Conservation (phyloP, 345 rosid genomes). For the thale cress (Arabidopsis thaliana) region DNA sequence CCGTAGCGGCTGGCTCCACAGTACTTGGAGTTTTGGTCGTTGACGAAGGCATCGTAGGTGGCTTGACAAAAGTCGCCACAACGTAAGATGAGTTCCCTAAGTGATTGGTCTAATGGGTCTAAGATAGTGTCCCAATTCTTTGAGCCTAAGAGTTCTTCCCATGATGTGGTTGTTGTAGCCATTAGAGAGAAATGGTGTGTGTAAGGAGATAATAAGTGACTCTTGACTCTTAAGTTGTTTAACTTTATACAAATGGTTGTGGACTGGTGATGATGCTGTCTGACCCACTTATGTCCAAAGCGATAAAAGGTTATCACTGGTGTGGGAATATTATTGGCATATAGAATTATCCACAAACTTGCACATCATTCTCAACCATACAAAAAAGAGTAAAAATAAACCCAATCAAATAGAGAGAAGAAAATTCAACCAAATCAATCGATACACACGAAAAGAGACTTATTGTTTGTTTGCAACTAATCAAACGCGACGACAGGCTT, state of each 20-base stretch:
- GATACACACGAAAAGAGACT: background rate
- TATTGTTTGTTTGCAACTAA: background rate
- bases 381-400: background rate
- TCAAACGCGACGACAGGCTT: constrained; percentile 49
- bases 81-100: constrained; percentile 76
- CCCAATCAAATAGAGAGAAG: background rate
- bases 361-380: constrained; percentile 26
- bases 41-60: constrained; percentile 90
- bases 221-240: background rate
- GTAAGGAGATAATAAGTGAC: constrained; percentile 9
- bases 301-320: background rate
- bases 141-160: constrained; percentile 71
- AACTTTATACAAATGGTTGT: constrained; percentile 15
- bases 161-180: constrained; percentile 54
- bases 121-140: constrained; percentile 73
- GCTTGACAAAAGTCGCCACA: constrained; percentile 94
- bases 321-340: constrained; percentile 5
- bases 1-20: constrained; percentile 91
- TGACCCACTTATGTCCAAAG: constrained; percentile 18
- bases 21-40: constrained; percentile 81
- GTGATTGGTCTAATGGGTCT: constrained; percentile 69
- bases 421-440: background rate
- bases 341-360: constrained; percentile 5
- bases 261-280: background rate
- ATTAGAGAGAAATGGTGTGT: constrained; percentile 35